These are phyloP conservation scores for Lipomyces starkeyi DNA, from an alignment of 805 yeast genomes.

Conservation along the genomic window DNA sequence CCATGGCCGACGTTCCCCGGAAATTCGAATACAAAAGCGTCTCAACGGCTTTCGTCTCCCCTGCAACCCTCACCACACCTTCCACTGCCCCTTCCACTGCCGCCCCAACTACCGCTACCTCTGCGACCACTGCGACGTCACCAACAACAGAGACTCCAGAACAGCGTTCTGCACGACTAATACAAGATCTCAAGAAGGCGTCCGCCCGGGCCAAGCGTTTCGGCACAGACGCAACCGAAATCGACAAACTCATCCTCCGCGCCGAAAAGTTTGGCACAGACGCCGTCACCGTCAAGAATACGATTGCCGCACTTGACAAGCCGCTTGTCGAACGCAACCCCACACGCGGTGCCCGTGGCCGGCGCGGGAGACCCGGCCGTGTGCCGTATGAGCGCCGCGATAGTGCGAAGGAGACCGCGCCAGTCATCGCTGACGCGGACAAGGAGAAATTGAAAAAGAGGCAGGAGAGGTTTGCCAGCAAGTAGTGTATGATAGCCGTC, in stretches of 20 bases:
- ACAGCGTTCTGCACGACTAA: slow-evolving; percentile 7
- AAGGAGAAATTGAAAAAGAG: slow-evolving; percentile 25
- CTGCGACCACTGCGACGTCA: slow-evolving; percentile 6
- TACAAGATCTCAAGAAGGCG: slow-evolving; percentile 19
- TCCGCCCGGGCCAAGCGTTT: slow-evolving; percentile 29
- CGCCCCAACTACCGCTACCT: background rate
- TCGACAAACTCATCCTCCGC: slow-evolving; percentile 28
- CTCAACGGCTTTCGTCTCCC: slow-evolving; percentile 17
- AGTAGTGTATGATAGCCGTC: slow-evolving; percentile 2
- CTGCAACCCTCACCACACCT: background rate
- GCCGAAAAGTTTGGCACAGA: slow-evolving; percentile 32
- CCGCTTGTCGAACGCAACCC: slow-evolving; percentile 13
- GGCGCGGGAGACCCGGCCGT: background rate
- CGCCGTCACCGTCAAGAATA: background rate
- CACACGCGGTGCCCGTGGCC: background rate
- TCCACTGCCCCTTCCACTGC: slow-evolving; percentile 7
- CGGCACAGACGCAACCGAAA: slow-evolving; percentile 32
- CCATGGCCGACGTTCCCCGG: background rate
- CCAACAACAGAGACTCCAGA: background rate
- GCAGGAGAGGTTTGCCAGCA: slow-evolving; percentile 23
- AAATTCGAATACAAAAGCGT: slow-evolving; percentile 17
- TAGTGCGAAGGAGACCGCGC: background rate
- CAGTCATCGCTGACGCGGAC: slow-evolving; percentile 19
- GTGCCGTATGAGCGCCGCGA: background rate
- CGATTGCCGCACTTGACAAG: slow-evolving; percentile 10